Base-by-base conservation (phyloP, 2,329 filamentous ascomycete species). In the Penicillium sp. region DNA sequence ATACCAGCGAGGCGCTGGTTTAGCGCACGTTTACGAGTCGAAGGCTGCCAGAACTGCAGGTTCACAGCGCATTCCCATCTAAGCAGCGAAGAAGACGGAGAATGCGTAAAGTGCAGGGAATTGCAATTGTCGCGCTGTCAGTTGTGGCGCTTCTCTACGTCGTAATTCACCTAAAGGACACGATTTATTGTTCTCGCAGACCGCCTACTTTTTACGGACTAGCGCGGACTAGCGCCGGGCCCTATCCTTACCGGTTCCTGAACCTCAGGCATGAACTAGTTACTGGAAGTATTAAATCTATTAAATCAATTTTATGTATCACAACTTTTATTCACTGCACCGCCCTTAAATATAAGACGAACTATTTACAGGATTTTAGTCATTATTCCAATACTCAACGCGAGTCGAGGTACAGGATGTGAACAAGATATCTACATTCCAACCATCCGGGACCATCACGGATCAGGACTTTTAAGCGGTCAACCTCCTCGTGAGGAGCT, bases 401-500 rank as follows among this genome's bases (percentile, higher is more conserved):
- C 23, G 38, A 43, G 38, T 30, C n/a, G 14, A 50, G 38, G 26
- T 30, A 30, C 26, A 30, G 26, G 5, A 5, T 18, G 35, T 14
- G n/a, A 40, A 18, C n/a, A 40, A 18, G n/a, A 40, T 18, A 38
- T 43, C 18, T 18, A 5, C 40, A 35, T 21, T n/a, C 18, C 20
- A 43, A 43, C 40, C 40, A 43, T 23, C 40, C 40, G 20, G 20
- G 18, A 40, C 21, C 11, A 18, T 20, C 30, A 28, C n/a, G n/a
- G n/a, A n/a, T n/a, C n/a, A 47, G 11, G 23, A 40, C 21, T 40
- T 12, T 28, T 28, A 20, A 52, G 47, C 47, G 55, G 46, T 46
- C 57, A 47, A 24, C 40, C 46, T 54, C 26, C 55, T 40, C 14
- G 55, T 53, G 59, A 66, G 71, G 69, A 73, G 68, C 69, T 75